Evolutionary conservation across 257 asterid genomes (phyloP), one percentile per base, ranked within the genome.

Genomic region (Nicotiana tomentosiformis): DNA sequence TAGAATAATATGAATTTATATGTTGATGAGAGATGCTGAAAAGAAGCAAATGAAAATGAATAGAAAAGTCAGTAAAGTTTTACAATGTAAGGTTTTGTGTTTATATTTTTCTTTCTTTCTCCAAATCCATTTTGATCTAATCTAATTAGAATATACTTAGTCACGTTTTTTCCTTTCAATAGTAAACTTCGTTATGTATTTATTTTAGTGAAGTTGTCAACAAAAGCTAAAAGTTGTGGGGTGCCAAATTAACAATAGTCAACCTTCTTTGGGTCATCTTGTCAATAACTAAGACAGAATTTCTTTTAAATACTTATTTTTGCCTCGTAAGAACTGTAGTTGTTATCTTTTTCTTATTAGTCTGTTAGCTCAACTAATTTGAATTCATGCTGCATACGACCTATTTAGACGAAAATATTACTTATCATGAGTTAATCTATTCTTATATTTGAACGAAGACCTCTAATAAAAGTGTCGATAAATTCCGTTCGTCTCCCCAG

Each of bases 1-100:
- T 74, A 51, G 64, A 76, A 26, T 76, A 76, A 49, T 51, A 12
- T 69, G 35, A 4, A 69, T 46, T 20, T 72, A 72, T 72, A 43
- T 14, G 16, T 49, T 70, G 58, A 43, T 43, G 10, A 43, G 51
- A 43, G 12, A 69, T 39, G 14, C 18, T 49, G 80, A 74, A 72
- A 66, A 66, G 72, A 65, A 29, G 70, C 32, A 72, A 72, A 72
- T 20, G 79, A 72, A 72, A 55, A 72, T 46, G 61, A 76, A 76
- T 7, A 15, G 15, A 29, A 51, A 51, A 76, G 64, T 15, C 43
- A 76, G 17, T 72, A 72, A 46, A 72, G 79, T 72, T 72, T 20
- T 5, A 20, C 35, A 46, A 6, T 43, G 37, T 29, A 8, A 46
- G 78, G 78, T 72, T 74, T 49, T 49, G 43, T 49, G 23, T 74